These are phyloP conservation scores for Penicillium sp. DNA, from an alignment of 2,329 filamentous ascomycete species.

Conservation along the genomic window DNA sequence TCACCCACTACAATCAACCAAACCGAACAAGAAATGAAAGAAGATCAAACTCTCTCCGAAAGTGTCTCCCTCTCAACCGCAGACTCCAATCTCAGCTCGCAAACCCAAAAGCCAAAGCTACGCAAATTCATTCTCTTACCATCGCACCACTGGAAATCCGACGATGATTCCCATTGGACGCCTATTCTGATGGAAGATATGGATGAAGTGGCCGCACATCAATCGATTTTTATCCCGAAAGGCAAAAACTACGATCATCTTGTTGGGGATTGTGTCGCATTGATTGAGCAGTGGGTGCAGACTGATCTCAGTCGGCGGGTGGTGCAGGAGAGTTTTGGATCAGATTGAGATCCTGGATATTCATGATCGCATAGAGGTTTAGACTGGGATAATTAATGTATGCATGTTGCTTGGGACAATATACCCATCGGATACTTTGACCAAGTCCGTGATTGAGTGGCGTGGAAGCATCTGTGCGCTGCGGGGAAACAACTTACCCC, in stretches of 20 bases:
- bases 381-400: too few species aligned
- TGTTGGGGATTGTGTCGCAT: conserved; percentile 66
- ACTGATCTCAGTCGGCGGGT: conserved; percentile 15
- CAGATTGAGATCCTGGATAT: background rate
- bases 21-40: too few species aligned
- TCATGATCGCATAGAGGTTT: too few species aligned
- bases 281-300: conserved; percentile 62
- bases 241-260: conserved; percentile 67
- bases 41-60: conserved; percentile 6
- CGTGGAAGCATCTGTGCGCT: too few species aligned
- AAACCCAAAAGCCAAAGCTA: conserved; percentile 45
- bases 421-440: too few species aligned
- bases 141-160: conserved; percentile 50
- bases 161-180: conserved; percentile 66
- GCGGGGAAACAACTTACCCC: too few species aligned
- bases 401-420: too few species aligned
- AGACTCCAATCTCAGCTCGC: conserved; percentile 7
- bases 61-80: conserved; percentile 7
- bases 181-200: conserved; percentile 74
- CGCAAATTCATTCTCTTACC: conserved; percentile 75
- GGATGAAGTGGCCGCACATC: conserved; percentile 81
- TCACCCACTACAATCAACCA: conserved; percentile 3
- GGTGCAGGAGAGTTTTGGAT: conserved; percentile 16
- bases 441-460: too few species aligned
- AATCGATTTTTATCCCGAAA: conserved; percentile 65